Evolutionary conservation across 345 rosid species (phyloP).

Genomic region (Eucalyptus microcorys): DNA sequence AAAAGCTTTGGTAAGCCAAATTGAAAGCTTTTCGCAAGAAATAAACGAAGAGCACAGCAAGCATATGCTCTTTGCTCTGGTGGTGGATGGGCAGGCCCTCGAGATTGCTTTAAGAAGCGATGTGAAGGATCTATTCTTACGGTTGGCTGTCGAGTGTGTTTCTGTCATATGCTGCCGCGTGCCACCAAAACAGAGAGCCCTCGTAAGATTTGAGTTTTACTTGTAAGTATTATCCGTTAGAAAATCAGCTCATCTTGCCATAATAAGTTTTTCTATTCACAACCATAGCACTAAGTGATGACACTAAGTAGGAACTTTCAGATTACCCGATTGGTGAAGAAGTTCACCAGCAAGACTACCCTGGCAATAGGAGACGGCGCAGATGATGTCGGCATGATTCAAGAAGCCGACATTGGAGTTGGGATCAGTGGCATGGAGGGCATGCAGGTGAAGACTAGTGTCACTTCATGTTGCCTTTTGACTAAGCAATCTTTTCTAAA

Average conservation of each 20-base stretch:
- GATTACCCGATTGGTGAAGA: constrained; percentile 59
- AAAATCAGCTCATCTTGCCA: neutral
- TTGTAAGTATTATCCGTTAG: neutral
- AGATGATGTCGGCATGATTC: constrained; percentile 90
- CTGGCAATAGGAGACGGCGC: constrained; percentile 78
- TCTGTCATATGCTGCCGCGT: constrained; percentile 77
- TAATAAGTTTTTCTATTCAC: neutral
- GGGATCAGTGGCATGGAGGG: constrained; percentile 92
- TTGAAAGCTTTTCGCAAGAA: constrained; percentile 26
- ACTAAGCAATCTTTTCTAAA: neutral
- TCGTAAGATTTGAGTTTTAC: constrained; percentile 14
- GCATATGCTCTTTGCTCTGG: constrained; percentile 48
- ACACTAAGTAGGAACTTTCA: neutral
- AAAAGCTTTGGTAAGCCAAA: constrained; percentile 37
- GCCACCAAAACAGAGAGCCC: constrained; percentile 75
- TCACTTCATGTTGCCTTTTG: neutral
- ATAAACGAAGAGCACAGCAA: constrained; percentile 24
- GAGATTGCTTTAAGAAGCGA: constrained; percentile 42
- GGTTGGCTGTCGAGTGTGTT: constrained; percentile 58
- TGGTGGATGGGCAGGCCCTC: constrained; percentile 62
- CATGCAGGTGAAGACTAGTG: constrained; percentile 47
- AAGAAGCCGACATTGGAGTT: constrained; percentile 79
- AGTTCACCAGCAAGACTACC: constrained; percentile 52
- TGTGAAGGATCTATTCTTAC: constrained; percentile 48
- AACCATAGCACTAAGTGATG: neutral